These are phyloP conservation scores for Populus davidiana DNA, from an alignment of 345 rosid genomes.

Conservation along the genomic window DNA sequence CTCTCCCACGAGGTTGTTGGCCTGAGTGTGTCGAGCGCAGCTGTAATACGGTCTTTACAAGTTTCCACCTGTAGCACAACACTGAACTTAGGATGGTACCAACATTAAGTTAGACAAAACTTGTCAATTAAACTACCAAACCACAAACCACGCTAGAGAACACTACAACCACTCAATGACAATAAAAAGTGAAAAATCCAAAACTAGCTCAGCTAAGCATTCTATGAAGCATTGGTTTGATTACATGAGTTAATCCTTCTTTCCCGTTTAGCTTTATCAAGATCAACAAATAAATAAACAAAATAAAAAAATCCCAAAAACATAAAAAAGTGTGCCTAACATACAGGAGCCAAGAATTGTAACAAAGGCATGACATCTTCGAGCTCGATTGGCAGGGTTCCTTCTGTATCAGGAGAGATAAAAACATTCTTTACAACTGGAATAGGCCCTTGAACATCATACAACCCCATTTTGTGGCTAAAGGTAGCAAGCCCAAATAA, in stretches of 20 bases:
- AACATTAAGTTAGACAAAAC: background rate
- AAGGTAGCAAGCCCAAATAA: conserved; percentile 91
- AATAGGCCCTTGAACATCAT: conserved; percentile 96
- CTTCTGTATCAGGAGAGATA: conserved; percentile 70
- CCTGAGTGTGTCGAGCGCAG: conserved; percentile 92
- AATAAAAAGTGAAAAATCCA: background rate
- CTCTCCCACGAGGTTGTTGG: conserved; percentile 98
- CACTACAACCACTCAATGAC: background rate
- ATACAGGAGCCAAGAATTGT: conserved; percentile 92
- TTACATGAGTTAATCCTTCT: background rate
- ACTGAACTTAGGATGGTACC: conserved; percentile 7
- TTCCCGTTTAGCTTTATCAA: background rate
- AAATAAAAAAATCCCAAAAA: background rate
- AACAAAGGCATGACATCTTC: conserved; percentile 92
- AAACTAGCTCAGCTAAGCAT: background rate
- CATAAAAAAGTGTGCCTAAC: conserved; percentile 11
- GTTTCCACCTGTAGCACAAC: conserved; percentile 64
- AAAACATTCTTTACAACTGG: conserved; percentile 84
- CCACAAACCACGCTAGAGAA: background rate
- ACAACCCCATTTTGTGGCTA: conserved; percentile 87
- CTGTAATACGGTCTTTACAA: conserved; percentile 84
- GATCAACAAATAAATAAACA: background rate
- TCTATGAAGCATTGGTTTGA: background rate
- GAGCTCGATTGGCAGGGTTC: conserved; percentile 61
- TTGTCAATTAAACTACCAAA: background rate